phyloP scores from a whole-genome alignment of 495 filamentous ascomycete species.

The Penicillium turbatum region DNA sequence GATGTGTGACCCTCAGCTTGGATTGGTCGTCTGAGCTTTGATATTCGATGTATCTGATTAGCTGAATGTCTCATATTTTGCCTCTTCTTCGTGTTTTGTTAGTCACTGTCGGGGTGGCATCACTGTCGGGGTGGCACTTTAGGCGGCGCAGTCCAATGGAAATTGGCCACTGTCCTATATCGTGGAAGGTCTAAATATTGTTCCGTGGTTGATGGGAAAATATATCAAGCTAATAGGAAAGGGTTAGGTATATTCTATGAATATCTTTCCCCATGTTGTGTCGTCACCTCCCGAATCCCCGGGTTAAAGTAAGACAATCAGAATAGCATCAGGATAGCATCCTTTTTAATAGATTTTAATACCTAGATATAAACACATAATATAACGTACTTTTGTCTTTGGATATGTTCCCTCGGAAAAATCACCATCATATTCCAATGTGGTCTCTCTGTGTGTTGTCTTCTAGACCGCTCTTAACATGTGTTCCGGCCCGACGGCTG shows the following conservation, averaged over 20 bases:
- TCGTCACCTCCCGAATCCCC: conserved; percentile 1
- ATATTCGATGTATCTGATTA: background rate
- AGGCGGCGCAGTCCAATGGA: background rate
- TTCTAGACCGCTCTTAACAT: conserved; percentile 12
- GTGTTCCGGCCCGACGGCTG: conserved; percentile 5
- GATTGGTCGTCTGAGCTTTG: background rate
- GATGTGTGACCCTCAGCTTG: background rate
- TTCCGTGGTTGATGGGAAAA: no score
- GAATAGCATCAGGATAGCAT: background rate
- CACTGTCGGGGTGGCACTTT: background rate
- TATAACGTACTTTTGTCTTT: background rate
- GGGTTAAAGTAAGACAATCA: conserved; percentile 2
- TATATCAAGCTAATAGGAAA: background rate
- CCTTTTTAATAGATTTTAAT: no score
- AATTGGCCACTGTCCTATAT: background rate
- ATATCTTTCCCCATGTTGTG: conserved; percentile 5
- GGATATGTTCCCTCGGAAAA: conserved; percentile 1
- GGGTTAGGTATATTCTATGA: background rate
- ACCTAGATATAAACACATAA: no score
- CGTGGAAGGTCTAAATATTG: no score
- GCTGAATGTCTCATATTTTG: conserved; percentile 1
- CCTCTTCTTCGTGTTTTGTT: background rate
- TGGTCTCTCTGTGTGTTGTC: conserved; percentile 11
- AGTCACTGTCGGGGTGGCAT: background rate
- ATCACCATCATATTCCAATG: background rate